phyloP scores from a whole-genome alignment of 129 eudicot genomes.

The Arctium minus region DNA sequence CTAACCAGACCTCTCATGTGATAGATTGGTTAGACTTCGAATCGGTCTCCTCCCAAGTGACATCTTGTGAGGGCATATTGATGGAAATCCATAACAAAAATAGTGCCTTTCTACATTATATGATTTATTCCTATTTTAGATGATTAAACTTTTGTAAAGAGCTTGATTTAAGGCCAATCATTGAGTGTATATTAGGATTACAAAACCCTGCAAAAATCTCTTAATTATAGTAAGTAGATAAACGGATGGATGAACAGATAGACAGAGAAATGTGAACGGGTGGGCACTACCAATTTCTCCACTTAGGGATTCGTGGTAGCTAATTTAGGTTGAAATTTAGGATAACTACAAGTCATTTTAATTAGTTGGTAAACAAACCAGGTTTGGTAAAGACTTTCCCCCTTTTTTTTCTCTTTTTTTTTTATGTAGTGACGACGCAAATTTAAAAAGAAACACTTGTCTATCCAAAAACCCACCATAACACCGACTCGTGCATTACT shows the following conservation, averaged over 20 bases:
- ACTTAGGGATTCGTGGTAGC: background rate
- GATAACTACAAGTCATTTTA: background rate
- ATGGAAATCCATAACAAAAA: too few relatives aligned
- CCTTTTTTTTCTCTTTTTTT: background rate
- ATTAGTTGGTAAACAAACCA: background rate
- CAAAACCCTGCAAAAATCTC: background rate
- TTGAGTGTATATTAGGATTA: background rate
- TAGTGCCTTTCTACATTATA: too few relatives aligned
- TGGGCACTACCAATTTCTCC: background rate
- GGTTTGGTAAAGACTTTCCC: background rate
- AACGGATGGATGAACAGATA: background rate
- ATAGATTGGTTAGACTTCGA: too few relatives aligned
- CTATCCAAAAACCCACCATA: background rate
- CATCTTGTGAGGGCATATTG: too few relatives aligned
- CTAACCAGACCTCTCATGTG: too few relatives aligned
- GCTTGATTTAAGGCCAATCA: background rate
- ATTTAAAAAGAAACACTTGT: background rate
- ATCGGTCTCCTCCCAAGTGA: too few relatives aligned
- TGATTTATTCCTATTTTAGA: too few relatives aligned
- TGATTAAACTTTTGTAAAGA: too few relatives aligned
- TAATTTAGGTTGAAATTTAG: constrained; percentile 1
- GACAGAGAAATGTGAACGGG: background rate
- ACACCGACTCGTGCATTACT: background rate
- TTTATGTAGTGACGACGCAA: background rate
- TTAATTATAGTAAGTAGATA: background rate